Evolutionary conservation across 257 asterid genomes (phyloP).

Genomic region (Solanum sitiens): DNA sequence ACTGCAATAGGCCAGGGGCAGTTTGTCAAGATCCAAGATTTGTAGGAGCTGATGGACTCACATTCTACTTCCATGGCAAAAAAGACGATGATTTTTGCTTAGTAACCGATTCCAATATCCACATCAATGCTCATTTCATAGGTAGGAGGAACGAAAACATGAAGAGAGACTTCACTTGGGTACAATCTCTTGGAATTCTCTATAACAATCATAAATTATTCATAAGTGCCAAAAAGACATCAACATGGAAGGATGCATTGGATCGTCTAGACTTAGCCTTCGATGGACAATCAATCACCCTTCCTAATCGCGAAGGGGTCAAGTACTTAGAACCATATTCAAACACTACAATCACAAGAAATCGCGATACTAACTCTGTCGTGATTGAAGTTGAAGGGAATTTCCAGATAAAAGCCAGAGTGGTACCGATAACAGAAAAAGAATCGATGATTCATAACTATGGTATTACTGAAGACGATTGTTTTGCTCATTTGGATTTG

Average conservation of each 20-base stretch:
- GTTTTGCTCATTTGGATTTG: slow-evolving; percentile 79
- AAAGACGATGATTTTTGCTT: slow-evolving; percentile 60
- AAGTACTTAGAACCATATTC: slow-evolving; percentile 21
- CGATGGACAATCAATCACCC: slow-evolving; percentile 30
- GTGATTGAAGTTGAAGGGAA: slow-evolving; percentile 57
- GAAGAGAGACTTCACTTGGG: slow-evolving; percentile 90
- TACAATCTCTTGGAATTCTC: slow-evolving; percentile 78
- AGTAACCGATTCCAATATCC: slow-evolving; percentile 58
- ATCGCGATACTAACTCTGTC: slow-evolving; percentile 35
- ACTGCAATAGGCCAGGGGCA: slow-evolving; percentile 72
- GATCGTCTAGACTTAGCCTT: slow-evolving; percentile 50
- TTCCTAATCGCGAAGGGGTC: slow-evolving; percentile 34
- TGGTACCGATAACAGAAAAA: slow-evolving; percentile 51
- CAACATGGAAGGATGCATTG: slow-evolving; percentile 41
- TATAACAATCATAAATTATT: slow-evolving; percentile 44
- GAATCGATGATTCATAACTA: slow-evolving; percentile 58
- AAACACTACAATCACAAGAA: slow-evolving; percentile 26
- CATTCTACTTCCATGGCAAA: slow-evolving; percentile 87
- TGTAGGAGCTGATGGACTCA: slow-evolving; percentile 68
- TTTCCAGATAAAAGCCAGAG: slow-evolving; percentile 62
- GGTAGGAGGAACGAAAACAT: slow-evolving; percentile 51
- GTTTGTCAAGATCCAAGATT: slow-evolving; percentile 87
- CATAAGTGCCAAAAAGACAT: slow-evolving; percentile 52
- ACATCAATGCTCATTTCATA: slow-evolving; percentile 81
- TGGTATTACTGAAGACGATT: slow-evolving; percentile 57